Conservation (phyloP, 1,284 basidiomycete species). For the Ustilago cynodontis region DNA sequence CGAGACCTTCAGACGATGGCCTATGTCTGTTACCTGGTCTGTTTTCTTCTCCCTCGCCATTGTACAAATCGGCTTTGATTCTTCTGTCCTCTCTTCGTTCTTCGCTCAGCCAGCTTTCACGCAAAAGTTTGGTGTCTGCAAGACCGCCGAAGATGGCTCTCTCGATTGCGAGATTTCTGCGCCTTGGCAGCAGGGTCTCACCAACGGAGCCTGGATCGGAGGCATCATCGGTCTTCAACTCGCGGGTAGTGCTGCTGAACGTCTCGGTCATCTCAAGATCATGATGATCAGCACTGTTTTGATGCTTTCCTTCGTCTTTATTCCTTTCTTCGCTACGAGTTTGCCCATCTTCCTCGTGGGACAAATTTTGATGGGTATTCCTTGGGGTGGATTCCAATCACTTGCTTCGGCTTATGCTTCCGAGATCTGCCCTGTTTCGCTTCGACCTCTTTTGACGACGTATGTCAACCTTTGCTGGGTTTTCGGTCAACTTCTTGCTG, state of each 20-base stretch:
- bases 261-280: conserved; percentile 38
- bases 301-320: conserved; percentile 63
- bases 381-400: conserved; percentile 72
- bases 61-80: conserved; percentile 69
- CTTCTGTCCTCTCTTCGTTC: conserved; percentile 61
- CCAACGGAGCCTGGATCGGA: conserved; percentile 47
- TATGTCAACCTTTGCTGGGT: conserved; percentile 74
- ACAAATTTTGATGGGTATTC: conserved; percentile 70
- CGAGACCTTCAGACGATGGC: conserved; percentile 71
- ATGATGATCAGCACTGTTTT: conserved; percentile 56
- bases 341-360: conserved; percentile 70
- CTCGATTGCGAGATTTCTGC: conserved; percentile 71
- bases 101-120: conserved; percentile 70
- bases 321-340: conserved; percentile 71
- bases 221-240: conserved; percentile 53
- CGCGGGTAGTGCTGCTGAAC: conserved; percentile 40
- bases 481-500: conserved; percentile 69
- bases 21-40: conserved; percentile 72
- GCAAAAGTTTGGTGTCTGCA: conserved; percentile 62
- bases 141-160: conserved; percentile 46
- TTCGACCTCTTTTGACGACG: conserved; percentile 73
- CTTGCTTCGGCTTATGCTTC: conserved; percentile 73
- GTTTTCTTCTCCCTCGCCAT: conserved; percentile 71
- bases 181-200: conserved; percentile 72
- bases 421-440: conserved; percentile 72